These are phyloP conservation scores for Tephrocybe sp. DNA, from an alignment of 768 basidiomycete species.

Conservation along the genomic window DNA sequence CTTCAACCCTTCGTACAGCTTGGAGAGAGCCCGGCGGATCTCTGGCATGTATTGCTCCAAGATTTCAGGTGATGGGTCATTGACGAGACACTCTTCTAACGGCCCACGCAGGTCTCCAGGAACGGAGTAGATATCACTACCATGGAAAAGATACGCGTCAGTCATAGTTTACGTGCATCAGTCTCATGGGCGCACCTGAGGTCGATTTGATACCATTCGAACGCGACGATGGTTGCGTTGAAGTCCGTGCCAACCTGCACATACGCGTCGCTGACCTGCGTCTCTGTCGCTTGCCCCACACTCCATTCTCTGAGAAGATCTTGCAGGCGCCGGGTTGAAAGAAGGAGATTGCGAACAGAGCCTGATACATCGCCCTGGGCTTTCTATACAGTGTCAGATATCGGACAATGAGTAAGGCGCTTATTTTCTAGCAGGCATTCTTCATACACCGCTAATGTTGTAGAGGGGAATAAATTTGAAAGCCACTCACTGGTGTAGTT, in stretches of 20 bases:
- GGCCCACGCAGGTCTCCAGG: conserved; percentile 65
- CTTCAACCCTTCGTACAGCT: conserved; percentile 80
- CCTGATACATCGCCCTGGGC: conserved; percentile 50
- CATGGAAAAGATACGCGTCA: not conserved
- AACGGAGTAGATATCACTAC: conserved; percentile 63
- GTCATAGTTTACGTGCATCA: not conserved
- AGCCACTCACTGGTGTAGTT: too few relatives aligned
- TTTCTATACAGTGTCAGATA: conserved; percentile 22
- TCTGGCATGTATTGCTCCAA: conserved; percentile 78
- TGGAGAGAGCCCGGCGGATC: conserved; percentile 79
- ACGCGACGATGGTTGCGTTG: conserved; percentile 75
- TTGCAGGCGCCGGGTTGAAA: conserved; percentile 83
- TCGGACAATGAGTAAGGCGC: conserved; percentile 20
- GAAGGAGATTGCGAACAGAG: conserved; percentile 67
- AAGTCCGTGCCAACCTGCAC: conserved; percentile 90
- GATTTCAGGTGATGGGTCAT: conserved; percentile 75
- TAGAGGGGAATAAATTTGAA: too few relatives aligned
- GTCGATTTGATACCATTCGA: conserved; percentile 70
- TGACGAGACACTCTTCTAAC: conserved; percentile 64
- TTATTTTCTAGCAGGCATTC: too few relatives aligned
- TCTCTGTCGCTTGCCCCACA: conserved; percentile 53
- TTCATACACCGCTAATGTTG: too few relatives aligned
- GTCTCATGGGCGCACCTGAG: conserved; percentile 50
- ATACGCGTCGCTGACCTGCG: conserved; percentile 85
- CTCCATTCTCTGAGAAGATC: conserved; percentile 74